Base-by-base conservation (phyloP, 78 protist species). In the Dictyostelium brefeldianum region DNA sequence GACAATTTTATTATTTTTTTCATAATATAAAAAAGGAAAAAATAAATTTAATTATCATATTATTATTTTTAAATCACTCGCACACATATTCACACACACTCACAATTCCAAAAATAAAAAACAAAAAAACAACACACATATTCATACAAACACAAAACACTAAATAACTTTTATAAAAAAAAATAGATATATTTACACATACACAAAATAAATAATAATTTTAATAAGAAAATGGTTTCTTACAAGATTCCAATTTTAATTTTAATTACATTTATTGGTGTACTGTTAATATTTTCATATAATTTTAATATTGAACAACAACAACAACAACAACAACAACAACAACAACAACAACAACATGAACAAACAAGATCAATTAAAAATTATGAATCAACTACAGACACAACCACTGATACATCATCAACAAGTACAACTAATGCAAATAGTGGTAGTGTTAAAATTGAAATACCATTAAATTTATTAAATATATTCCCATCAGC, bases 401-500 rank as follows among this genome's bases (percentile, higher is more conserved):
- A 25, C 10, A 17, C 11, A 5, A 36, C n/a, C 10, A 25, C 36
- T 18, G 27, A 62, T 62, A 31, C 11, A 67, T 29, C 75, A 65
- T 29, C 74, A 0, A 43, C 74, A 0, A 27, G 22, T 67, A 27
- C 14, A 64, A 29, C 8, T 29, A 29, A 2, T 14, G 3, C 46
- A 56, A 27, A 20, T 29, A 22, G 4, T 29, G 22, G 6, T 65
- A 29, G 20, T 67, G 48, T 7, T 14, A 67, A 31, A 67, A 67
- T 67, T 17, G 31, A 67, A 67, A 31, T 67, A 29, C 75, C 75
- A 67, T 67, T 67, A 31, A 67, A 67, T 10, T 31, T 67, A 67
- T 31, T 67, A 67, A 67, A 67, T 67, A 67, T 67, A 14, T 67
- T 67, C 4, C 75, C 75, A 67, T 31, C 75, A 15, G 75, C 75